phyloP scores from a whole-genome alignment of 2,329 filamentous ascomycete species.

The Chrysoporthe cubensis region DNA sequence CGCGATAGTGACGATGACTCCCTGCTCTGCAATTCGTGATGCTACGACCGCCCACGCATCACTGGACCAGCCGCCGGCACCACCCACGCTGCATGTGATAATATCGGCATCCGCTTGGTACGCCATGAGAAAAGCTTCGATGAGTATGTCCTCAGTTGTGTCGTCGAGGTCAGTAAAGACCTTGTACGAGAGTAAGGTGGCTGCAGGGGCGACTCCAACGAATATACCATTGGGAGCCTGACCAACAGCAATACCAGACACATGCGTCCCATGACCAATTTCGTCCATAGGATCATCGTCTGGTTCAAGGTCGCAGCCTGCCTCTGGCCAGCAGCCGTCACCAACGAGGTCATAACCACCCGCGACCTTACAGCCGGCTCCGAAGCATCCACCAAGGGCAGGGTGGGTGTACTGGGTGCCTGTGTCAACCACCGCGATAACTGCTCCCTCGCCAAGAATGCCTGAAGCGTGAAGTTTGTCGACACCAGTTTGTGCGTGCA shows the following conservation, averaged over 20 bases:
- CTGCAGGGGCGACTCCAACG: slow-evolving; percentile 26
- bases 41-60: slow-evolving; percentile 28
- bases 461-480: slow-evolving; percentile 31
- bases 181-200: slow-evolving; percentile 27
- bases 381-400: slow-evolving; percentile 29
- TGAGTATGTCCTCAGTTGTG: slow-evolving; percentile 26
- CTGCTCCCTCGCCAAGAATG: slow-evolving; percentile 29
- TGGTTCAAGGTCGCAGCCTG: slow-evolving; percentile 34
- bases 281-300: slow-evolving; percentile 43
- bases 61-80: slow-evolving; percentile 18
- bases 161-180: slow-evolving; percentile 22
- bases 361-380: slow-evolving; percentile 24
- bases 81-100: slow-evolving; percentile 26
- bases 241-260: slow-evolving; percentile 37
- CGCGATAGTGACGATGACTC: slow-evolving; percentile 23
- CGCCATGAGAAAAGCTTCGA: slow-evolving; percentile 28
- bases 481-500: slow-evolving; percentile 32
- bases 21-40: slow-evolving; percentile 26
- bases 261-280: slow-evolving; percentile 44
- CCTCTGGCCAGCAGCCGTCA: slow-evolving; percentile 24
- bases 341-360: slow-evolving; percentile 28
- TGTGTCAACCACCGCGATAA: slow-evolving; percentile 32
- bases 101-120: slow-evolving; percentile 27
- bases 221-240: slow-evolving; percentile 20
- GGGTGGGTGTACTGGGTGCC: slow-evolving; percentile 32